Conservation (phyloP, 345 rosid species). For the Excoecaria agallocha region DNA sequence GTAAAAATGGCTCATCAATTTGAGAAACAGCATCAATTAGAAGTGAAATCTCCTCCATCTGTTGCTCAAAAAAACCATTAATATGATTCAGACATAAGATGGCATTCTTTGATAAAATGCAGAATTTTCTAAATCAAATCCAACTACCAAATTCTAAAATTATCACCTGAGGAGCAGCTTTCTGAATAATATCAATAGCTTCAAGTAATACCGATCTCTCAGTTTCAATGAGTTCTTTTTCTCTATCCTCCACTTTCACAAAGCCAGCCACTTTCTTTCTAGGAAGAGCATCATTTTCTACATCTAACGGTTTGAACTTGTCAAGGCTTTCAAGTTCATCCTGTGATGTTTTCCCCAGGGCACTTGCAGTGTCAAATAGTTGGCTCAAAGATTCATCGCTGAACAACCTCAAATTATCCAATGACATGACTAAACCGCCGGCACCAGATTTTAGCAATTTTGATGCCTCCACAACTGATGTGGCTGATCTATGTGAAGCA, state of each 20-base stretch:
- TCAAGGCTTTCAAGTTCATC: constrained; percentile 25
- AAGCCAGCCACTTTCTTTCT: constrained; percentile 51
- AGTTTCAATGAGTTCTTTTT: constrained; percentile 55
- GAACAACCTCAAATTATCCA: constrained; percentile 61
- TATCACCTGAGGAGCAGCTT: constrained; percentile 95
- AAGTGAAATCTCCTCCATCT: constrained; percentile 97
- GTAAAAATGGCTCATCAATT: constrained; percentile 92
- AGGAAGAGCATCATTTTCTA: constrained; percentile 26
- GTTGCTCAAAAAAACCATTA: constrained; percentile 36
- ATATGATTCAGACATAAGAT: constrained; percentile 36
- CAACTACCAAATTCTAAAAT: constrained; percentile 53
- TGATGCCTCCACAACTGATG: constrained; percentile 33
- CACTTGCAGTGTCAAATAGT: constrained; percentile 34
- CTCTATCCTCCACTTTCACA: constrained; percentile 60
- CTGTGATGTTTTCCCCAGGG: constrained; percentile 25
- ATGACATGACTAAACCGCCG: constrained; percentile 72
- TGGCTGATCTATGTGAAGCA: constrained; percentile 28
- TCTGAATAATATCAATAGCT: constrained; percentile 61
- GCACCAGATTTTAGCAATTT: constrained; percentile 51
- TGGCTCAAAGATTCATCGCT: constrained; percentile 46
- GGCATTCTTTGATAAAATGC: constrained; percentile 14
- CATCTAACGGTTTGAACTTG: constrained; percentile 24
- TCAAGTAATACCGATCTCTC: constrained; percentile 66
- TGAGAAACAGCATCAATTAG: constrained; percentile 81
- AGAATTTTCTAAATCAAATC: constrained; percentile 33